phyloP scores from a whole-genome alignment of 2,329 filamentous ascomycete genomes.

The Tolypocladium capitatum region DNA sequence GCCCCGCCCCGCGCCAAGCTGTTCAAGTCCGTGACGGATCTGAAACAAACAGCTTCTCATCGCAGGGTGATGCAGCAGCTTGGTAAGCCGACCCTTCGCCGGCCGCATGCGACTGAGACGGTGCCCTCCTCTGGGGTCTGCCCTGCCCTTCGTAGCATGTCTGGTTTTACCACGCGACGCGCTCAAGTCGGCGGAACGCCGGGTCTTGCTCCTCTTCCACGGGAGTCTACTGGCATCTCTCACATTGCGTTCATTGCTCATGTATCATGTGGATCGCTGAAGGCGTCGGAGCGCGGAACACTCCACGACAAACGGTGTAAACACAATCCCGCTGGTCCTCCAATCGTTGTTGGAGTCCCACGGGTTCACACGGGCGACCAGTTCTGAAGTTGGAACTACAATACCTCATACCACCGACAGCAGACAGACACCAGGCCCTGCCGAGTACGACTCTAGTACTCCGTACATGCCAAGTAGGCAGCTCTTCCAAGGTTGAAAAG shows the following conservation, averaged over 20 bases:
- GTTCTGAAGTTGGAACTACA: not conserved
- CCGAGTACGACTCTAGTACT: not conserved
- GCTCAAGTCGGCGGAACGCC: not conserved
- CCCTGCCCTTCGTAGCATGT: not conserved
- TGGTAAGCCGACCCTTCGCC: not conserved
- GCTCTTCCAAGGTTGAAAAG: not conserved
- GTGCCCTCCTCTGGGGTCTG: not conserved
- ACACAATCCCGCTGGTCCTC: not conserved
- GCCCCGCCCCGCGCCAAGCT: not conserved
- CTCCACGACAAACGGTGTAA: not conserved
- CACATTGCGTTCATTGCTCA: not conserved
- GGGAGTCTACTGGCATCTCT: not conserved
- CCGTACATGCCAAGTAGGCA: not conserved
- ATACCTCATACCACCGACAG: not conserved
- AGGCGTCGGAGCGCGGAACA: not conserved
- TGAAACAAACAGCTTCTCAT: not conserved
- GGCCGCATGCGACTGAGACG: not conserved
- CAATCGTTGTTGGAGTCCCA: not conserved
- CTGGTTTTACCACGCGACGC: not conserved
- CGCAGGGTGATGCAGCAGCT: not conserved
- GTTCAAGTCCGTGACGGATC: not conserved
- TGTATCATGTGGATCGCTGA: not conserved
- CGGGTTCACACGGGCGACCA: not conserved
- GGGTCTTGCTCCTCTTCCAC: not conserved
- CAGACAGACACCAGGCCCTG: not conserved